Base-by-base conservation (phyloP, 192 early-diverging fungal genomes). In the Coemansia sp. region DNA sequence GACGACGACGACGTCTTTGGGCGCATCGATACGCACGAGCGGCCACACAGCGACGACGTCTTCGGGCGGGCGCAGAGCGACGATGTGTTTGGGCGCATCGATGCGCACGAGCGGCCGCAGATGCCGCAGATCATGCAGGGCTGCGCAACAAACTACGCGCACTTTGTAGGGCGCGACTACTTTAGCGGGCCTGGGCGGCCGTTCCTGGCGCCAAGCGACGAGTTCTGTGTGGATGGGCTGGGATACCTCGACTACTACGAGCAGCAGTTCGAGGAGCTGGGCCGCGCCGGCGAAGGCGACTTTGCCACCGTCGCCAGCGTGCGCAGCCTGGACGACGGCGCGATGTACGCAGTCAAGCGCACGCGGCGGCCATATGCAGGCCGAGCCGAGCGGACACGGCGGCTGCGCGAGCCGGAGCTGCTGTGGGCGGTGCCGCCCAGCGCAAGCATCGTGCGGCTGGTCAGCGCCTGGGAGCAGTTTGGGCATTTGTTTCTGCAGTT, bases 381-480 rank as follows among this genome's bases (percentile, higher is more conserved):
- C 1, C 85, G 83, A 10, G 81, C 78, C 57, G 93, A 94, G 64
- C 84, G 89, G 73, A 76, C 84, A 50, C 65, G 66, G 27, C 87
- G 89, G 27, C 64, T 98, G 57, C 84, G 88, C 37, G 96, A 98
- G 75, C 93, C 92, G 6, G 85, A 88, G 53, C 83, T 94, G 20
- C 71, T 95, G 82, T 92, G 89, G 84, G 60, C 75, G 6, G 57
- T 95, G 11, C 82, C 86, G 38, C 64, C 64, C 7, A 65, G 71
- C 59, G 81, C 75, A 1, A 78, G 92, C 58, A 87, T 90, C 55
- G 80, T 96, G 32, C 72, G 88, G 53, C 71, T 98, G 5, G 41
- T 88, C 37, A 79, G 83, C 65, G 94, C 96, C 1, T 98, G 96
- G 96, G 93, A 95, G 59, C 93, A 98, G 74, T 78, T 80, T 27